Evolutionary conservation across 2,329 filamentous ascomycete genomes (phyloP).

Genomic region (Xylariales sp.): DNA sequence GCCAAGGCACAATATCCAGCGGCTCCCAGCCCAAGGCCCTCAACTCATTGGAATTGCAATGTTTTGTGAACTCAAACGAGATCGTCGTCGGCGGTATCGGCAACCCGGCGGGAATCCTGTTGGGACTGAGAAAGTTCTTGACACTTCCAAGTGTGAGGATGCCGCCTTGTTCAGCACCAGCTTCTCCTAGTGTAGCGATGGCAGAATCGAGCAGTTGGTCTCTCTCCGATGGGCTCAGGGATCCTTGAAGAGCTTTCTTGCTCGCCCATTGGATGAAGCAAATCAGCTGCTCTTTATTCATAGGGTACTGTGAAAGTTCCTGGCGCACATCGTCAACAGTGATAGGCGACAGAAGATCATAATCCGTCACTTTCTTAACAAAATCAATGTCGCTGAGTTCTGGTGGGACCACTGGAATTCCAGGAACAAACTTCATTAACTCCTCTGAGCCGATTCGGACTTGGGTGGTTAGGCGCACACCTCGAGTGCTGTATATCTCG

Average conservation of each 20-base stretch:
- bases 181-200: slow-evolving; percentile 63
- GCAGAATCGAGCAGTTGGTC: slow-evolving; percentile 73
- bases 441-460: slow-evolving; percentile 72
- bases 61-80: slow-evolving; percentile 76
- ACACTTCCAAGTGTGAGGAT: slow-evolving; percentile 77
- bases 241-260: slow-evolving; percentile 64
- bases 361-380: slow-evolving; percentile 74
- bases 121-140: slow-evolving; percentile 68
- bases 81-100: slow-evolving; percentile 80
- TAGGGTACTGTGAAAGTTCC: slow-evolving; percentile 76
- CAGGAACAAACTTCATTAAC: slow-evolving; percentile 70
- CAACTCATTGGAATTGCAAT: slow-evolving; percentile 62
- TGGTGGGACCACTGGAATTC: slow-evolving; percentile 80
- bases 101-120: slow-evolving; percentile 74
- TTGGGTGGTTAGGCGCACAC: slow-evolving; percentile 77
- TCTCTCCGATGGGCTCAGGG: slow-evolving; percentile 67
- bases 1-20: slow-evolving; percentile 80
- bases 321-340: slow-evolving; percentile 81
- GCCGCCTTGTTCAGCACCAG: slow-evolving; percentile 55
- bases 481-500: slow-evolving; percentile 82
- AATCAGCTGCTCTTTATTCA: slow-evolving; percentile 72
- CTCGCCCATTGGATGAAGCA: slow-evolving; percentile 84
- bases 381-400: slow-evolving; percentile 71
- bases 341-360: slow-evolving; percentile 81
- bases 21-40: slow-evolving; percentile 82